A percentile compares a stretch with the other conserved stretches of the same genome.
These are phyloP conservation scores for Paspalum vaginatum DNA, from an alignment of 176 grass and related monocot species.

Conservation along the genomic window DNA sequence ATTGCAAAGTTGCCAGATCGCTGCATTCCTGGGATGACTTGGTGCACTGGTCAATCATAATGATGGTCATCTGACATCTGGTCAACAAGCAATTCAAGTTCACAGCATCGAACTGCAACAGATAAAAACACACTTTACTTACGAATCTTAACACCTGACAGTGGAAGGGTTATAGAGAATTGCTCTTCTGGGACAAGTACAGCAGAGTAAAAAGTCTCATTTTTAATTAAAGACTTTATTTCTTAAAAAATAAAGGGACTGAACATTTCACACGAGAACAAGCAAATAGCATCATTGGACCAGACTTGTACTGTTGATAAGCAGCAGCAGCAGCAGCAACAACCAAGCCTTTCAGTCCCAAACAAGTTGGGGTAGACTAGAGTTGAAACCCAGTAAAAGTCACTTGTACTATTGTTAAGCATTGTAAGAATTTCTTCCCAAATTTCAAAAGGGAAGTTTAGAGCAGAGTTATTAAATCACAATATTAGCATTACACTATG, in stretches of 20 bases:
- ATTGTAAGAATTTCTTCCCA: background rate
- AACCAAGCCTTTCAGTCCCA: too few relatives aligned
- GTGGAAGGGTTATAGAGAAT: background rate
- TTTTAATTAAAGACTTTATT: background rate
- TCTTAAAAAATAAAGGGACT: background rate
- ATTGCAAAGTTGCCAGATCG: background rate
- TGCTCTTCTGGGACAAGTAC: background rate
- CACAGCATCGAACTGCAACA: background rate
- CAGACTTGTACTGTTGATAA: conserved; percentile 11
- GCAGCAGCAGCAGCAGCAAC: too few relatives aligned
- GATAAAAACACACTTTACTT: background rate
- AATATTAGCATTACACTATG: background rate
- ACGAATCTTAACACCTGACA: background rate
- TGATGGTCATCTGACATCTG: background rate
- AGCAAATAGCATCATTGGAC: conserved; percentile 1
- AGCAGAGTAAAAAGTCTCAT: background rate
- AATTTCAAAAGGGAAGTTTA: background rate
- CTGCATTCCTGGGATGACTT: background rate
- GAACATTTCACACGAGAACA: conserved; percentile 7
- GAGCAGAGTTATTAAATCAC: background rate
- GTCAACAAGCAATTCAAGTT: background rate
- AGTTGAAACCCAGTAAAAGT: too few relatives aligned
- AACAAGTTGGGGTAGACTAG: too few relatives aligned
- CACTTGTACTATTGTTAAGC: background rate
- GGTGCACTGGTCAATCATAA: background rate